phyloP scores from a whole-genome alignment of 768 basidiomycete genomes.

The Mycena haematopus region DNA sequence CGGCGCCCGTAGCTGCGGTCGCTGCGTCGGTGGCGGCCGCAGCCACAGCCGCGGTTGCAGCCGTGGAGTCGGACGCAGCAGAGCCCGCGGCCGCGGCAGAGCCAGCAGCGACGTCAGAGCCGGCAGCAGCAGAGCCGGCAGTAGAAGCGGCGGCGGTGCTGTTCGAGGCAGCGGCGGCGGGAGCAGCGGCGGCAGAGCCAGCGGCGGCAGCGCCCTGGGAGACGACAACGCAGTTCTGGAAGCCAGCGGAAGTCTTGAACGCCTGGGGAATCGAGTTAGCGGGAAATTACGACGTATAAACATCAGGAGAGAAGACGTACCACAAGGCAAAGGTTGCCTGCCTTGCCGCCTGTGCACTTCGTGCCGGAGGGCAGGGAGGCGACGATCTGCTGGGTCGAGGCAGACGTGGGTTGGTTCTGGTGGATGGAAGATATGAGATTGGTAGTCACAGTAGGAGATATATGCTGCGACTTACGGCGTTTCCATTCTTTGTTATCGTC shows the following conservation, averaged over 20 bases:
- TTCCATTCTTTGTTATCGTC: conserved; percentile 4
- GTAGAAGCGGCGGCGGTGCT: not conserved
- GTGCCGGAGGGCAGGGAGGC: conserved; percentile 9
- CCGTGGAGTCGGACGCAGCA: too few species aligned
- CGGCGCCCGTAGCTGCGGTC: not conserved
- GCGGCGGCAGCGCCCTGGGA: conserved; percentile 4
- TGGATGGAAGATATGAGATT: too few species aligned
- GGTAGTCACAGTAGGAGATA: too few species aligned
- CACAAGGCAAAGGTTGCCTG: conserved; percentile 15
- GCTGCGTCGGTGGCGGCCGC: not conserved
- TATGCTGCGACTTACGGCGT: not conserved
- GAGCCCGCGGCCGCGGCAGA: too few species aligned
- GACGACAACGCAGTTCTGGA: conserved; percentile 6
- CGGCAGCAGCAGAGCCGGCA: not conserved
- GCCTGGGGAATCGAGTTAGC: conserved; percentile 1
- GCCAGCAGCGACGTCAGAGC: not conserved
- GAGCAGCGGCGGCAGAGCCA: not conserved
- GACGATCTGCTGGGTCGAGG: not conserved
- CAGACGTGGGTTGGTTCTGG: not conserved
- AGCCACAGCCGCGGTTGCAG: not conserved
- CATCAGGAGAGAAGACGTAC: too few species aligned
- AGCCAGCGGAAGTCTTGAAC: conserved; percentile 8
- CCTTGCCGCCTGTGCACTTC: conserved; percentile 13
- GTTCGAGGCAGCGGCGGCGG: not conserved
- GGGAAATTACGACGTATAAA: not conserved